Conservation (phyloP, 805 yeast species). For the Cyberlindnera misumaiensis region DNA sequence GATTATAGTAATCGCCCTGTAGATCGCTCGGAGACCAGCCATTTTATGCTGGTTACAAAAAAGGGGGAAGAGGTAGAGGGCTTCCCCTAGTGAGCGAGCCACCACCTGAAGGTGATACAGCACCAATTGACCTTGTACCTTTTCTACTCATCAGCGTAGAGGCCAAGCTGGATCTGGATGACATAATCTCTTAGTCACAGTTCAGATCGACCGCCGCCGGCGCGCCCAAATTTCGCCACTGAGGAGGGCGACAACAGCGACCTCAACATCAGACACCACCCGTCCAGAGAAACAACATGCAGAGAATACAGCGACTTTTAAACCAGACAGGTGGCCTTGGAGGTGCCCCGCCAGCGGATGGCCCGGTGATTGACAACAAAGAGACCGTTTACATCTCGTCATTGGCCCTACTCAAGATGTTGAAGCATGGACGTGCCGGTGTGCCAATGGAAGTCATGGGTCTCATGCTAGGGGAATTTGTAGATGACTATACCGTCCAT, state of each 20-base stretch:
- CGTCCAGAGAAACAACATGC: constrained; percentile 22
- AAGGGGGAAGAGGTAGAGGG: no score
- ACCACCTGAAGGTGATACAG: no score
- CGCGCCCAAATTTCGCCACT: constrained; percentile 1
- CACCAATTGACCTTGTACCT: no score
- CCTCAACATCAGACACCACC: neutral
- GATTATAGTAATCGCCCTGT: no score
- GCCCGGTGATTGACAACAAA: constrained; percentile 86
- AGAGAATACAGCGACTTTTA: constrained; percentile 36
- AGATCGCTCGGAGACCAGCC: no score
- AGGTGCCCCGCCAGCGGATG: constrained; percentile 50
- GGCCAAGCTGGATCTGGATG: neutral
- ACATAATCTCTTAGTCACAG: neutral
- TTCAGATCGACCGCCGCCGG: neutral
- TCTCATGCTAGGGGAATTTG: constrained; percentile 95
- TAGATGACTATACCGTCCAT: constrained; percentile 94
- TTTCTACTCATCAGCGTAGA: no score
- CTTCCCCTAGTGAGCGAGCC: no score
- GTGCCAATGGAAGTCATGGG: constrained; percentile 94
- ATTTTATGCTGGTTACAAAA: no score
- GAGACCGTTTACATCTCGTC: constrained; percentile 97
- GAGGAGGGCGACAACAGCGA: neutral
- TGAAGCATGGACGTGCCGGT: constrained; percentile 94
- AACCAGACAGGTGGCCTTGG: constrained; percentile 36
- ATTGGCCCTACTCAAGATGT: constrained; percentile 90